Percentiles rank a stretch among this genome's conserved stretches.
phyloP scores from a whole-genome alignment of 2,329 filamentous ascomycete genomes.

The Xylariaceae sp. region DNA sequence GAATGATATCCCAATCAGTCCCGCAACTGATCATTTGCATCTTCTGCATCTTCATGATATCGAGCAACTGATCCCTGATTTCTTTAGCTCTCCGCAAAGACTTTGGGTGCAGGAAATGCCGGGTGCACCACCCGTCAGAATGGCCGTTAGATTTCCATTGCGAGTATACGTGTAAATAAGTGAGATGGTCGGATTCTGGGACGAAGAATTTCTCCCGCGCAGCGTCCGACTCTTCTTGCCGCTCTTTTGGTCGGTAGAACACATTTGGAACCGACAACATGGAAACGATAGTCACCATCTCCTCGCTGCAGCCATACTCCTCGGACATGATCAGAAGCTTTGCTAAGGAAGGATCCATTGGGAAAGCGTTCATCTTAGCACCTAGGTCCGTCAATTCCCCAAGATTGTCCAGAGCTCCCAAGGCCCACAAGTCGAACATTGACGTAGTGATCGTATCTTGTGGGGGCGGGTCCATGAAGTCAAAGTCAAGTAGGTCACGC shows the following conservation, averaged over 20 bases:
- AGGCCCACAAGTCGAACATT: constrained; percentile 93
- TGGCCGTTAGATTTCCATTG: constrained; percentile 91
- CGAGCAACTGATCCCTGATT: constrained; percentile 85
- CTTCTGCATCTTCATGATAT: constrained; percentile 92
- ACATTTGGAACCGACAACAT: constrained; percentile 97
- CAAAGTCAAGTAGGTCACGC: constrained; percentile 89
- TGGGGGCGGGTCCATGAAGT: constrained; percentile 98
- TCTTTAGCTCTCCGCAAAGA: constrained; percentile 86
- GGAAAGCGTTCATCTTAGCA: constrained; percentile 91
- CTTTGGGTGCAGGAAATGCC: constrained; percentile 94
- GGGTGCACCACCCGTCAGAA: constrained; percentile 85
- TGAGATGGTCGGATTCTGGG: constrained; percentile 93
- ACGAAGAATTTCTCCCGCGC: constrained; percentile 98
- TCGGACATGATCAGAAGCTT: constrained; percentile 91
- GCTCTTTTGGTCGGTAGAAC: constrained; percentile 94
- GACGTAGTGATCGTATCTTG: constrained; percentile 97
- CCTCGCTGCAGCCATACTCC: constrained; percentile 88
- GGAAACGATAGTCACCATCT: constrained; percentile 96
- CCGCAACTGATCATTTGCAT: constrained; percentile 84
- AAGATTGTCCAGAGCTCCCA: constrained; percentile 88
- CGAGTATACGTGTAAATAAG: constrained; percentile 88
- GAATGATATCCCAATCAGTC: constrained; percentile 93
- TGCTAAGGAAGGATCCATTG: constrained; percentile 93
- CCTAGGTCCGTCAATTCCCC: constrained; percentile 86
- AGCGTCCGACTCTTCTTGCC: constrained; percentile 91